Evolutionary conservation across 768 basidiomycete genomes (phyloP).

Genomic region (Pseudohyphozyma bogoriensis): DNA sequence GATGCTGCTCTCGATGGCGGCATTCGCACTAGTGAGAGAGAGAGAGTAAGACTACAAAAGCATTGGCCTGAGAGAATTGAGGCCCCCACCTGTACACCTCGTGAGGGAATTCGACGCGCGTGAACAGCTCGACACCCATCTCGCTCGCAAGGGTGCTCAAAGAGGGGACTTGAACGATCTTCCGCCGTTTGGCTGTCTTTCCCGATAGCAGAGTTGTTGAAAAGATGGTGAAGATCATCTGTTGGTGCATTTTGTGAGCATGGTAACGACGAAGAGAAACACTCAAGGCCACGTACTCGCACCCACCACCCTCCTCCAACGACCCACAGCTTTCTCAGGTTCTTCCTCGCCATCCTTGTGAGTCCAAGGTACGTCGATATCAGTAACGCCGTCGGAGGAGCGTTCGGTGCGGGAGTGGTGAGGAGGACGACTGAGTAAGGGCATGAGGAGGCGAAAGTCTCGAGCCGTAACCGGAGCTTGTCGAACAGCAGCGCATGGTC

Average conservation of each 20-base stretch:
- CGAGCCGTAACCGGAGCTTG: too few species aligned
- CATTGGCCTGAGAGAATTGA: background rate
- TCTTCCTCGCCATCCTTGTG: conserved; percentile 4
- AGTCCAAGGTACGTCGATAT: conserved; percentile 9
- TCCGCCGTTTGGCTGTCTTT: background rate
- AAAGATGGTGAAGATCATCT: conserved; percentile 19
- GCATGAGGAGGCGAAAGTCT: too few species aligned
- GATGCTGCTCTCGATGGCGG: background rate
- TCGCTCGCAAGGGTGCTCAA: background rate
- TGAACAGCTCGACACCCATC: conserved; percentile 10
- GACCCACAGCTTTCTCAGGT: conserved; percentile 5
- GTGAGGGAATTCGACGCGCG: conserved; percentile 14
- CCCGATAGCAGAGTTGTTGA: conserved; percentile 8
- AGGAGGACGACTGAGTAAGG: too few species aligned
- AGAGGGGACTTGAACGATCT: background rate
- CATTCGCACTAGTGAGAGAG: conserved; percentile 3
- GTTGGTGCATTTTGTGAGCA: background rate
- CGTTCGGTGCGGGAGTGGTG: conserved; percentile 7
- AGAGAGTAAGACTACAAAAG: background rate
- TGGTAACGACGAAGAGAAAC: background rate
- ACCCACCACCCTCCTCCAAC: conserved; percentile 25
- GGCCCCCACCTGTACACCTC: conserved; percentile 12
- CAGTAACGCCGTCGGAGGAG: conserved; percentile 3
- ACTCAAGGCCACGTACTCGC: background rate
- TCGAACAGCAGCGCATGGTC: too few species aligned